phyloP scores from a whole-genome alignment of 257 asterid genomes.

The Capsicum chinense region DNA sequence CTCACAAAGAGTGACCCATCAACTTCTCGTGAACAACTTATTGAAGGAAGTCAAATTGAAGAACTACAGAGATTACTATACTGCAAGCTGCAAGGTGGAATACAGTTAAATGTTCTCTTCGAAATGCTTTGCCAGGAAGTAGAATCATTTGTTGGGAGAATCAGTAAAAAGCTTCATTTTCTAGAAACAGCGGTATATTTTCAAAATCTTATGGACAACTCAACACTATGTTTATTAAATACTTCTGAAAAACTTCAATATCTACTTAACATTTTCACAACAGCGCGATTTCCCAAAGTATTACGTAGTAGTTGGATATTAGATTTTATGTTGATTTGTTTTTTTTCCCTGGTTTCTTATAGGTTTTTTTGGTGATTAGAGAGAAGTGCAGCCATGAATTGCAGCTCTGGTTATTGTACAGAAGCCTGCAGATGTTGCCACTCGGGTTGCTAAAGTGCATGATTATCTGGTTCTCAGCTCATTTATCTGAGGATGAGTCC shows the following conservation, averaged over 20 bases:
- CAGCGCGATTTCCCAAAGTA: not conserved
- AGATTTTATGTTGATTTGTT: constrained; percentile 20
- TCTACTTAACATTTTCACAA: constrained; percentile 5
- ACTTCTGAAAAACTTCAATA: not conserved
- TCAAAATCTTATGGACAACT: not conserved
- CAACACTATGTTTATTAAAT: not conserved
- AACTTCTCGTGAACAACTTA: constrained; percentile 44
- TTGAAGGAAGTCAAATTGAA: constrained; percentile 63
- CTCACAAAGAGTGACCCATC: constrained; percentile 44
- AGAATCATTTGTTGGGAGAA: constrained; percentile 53
- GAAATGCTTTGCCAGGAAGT: constrained; percentile 62
- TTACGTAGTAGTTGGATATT: not conserved
- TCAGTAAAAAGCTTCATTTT: constrained; percentile 52
- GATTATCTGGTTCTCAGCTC: constrained; percentile 72
- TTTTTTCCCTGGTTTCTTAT: constrained; percentile 51
- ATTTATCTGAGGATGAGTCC: constrained; percentile 64
- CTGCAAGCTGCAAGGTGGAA: constrained; percentile 47
- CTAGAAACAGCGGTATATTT: constrained; percentile 70
- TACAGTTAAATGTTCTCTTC: constrained; percentile 47
- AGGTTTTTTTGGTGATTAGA: constrained; percentile 66
- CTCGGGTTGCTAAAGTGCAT: constrained; percentile 76
- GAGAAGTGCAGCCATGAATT: constrained; percentile 58
- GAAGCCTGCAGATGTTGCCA: constrained; percentile 76
- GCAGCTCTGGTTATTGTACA: constrained; percentile 74
- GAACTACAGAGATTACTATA: constrained; percentile 59